Evolutionary conservation across 371 early-diverging fungal genomes (phyloP), one percentile per base, ranked within the genome.

Genomic region (Syncephalastrum contaminatum): DNA sequence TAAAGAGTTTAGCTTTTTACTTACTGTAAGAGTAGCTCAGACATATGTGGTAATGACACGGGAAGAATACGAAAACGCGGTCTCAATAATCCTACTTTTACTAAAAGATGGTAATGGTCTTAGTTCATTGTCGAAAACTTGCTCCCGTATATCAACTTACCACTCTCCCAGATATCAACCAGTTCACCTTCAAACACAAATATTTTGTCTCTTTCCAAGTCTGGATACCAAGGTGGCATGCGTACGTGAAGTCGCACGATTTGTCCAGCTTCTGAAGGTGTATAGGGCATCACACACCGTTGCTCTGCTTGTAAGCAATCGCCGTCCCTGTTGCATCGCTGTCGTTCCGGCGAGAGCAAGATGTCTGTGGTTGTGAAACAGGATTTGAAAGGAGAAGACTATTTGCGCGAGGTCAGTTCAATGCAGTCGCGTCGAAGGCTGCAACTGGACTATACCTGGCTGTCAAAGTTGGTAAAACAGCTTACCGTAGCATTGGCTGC

Each of bases 41-140:
- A 8, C 27, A 73, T 64, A 54, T 80, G 79, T 1, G 91, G 91
- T 8, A 88, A 48, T 48, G 76, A 71, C 2, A 81, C 59, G 0
- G 89, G 88, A n/a, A 87, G 58, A 24, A 85, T 63, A 44, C 77
- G 72, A 56, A 64, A 79, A 12, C 82, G 72, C 4, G 87, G 82
- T 4, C 63, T 69, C 21, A 87, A 61, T 4, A 75, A 62, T 12
- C 88, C 86, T 7, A 90, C 87, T 64, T 85, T 81, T 18, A 89
- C 84, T 81, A 67, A 39, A 53, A 46, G 19, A 40, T 10, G 16
- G 25, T 25, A 4, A 12, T 16, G 24, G n/a, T 10, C 50, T 49
- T 19, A 42, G 12, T 18, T 13, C 12, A 49, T 13, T n/a, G 0
- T 12, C 5, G 24, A 10, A 48, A 15, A 15, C 14, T 48, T 13